Conservation (phyloP, 208 protist species). For the Trypanosoma scelopori region DNA sequence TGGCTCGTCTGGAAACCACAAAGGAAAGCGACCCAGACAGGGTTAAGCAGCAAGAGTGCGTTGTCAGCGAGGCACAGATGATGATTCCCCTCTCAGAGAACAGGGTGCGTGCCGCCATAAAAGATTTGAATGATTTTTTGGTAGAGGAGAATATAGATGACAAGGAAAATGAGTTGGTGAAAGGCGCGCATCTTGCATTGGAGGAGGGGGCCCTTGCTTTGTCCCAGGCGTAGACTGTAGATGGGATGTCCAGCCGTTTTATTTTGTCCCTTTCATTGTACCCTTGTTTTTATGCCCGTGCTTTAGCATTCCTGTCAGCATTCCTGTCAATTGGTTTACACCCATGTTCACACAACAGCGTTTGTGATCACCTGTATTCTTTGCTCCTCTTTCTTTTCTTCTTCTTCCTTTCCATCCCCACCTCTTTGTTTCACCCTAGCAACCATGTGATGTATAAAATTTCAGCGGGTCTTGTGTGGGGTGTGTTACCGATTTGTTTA, state of each 20-base stretch:
- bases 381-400: no score
- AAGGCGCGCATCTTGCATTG: constrained; percentile 21
- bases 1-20: constrained; percentile 48
- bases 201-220: constrained; percentile 26
- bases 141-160: constrained; percentile 39
- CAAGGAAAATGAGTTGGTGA: constrained; percentile 40
- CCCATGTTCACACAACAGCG: no score
- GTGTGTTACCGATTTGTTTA: no score
- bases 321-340: background rate
- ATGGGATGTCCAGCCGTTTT: constrained; percentile 25
- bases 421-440: no score
- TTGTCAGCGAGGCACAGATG: constrained; percentile 72
- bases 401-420: no score
- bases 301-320: no score
- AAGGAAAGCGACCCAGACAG: constrained; percentile 42
- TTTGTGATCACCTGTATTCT: no score
- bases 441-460: no score
- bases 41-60: constrained; percentile 71
- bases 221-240: constrained; percentile 12
- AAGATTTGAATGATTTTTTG: constrained; percentile 67
- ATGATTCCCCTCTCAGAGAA: constrained; percentile 82
- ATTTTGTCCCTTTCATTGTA: constrained; percentile 22
- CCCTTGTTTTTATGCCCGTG: constrained; percentile 25
- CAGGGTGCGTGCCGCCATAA: constrained; percentile 43
- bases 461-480: no score